These are phyloP conservation scores for Cordyceps tenuipes DNA, from an alignment of 2,329 filamentous ascomycete species.

Conservation along the genomic window DNA sequence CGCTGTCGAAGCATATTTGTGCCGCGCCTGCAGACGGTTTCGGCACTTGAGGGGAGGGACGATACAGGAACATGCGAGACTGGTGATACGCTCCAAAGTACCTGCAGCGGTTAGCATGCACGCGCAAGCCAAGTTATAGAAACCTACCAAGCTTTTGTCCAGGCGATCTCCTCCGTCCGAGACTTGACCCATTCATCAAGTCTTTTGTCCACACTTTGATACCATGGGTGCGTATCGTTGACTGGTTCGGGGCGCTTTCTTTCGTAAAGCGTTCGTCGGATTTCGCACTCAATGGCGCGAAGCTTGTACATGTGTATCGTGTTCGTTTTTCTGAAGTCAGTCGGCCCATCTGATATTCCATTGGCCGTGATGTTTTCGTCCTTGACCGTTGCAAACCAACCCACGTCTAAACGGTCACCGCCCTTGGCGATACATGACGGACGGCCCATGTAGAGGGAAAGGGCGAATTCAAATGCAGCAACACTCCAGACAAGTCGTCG, in stretches of 20 bases:
- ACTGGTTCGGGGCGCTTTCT: slow-evolving; percentile 69
- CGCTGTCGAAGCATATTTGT: slow-evolving; percentile 72
- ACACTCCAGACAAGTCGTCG: slow-evolving; percentile 83
- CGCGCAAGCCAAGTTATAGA: neutral
- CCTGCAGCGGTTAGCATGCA: slow-evolving; percentile 31
- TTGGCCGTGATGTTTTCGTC: slow-evolving; percentile 74
- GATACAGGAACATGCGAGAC: slow-evolving; percentile 79
- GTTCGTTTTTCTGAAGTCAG: slow-evolving; percentile 75
- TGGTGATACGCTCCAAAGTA: slow-evolving; percentile 68
- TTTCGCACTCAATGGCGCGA: slow-evolving; percentile 79
- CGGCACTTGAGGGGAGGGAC: slow-evolving; percentile 86
- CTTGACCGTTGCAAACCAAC: slow-evolving; percentile 73
- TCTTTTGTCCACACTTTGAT: slow-evolving; percentile 67
- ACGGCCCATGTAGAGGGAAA: slow-evolving; percentile 81
- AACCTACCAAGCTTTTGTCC: slow-evolving; percentile 73
- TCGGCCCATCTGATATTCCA: slow-evolving; percentile 64
- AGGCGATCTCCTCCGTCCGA: slow-evolving; percentile 60
- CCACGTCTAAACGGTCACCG: slow-evolving; percentile 75
- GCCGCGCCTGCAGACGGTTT: slow-evolving; percentile 75
- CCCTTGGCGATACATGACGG: slow-evolving; percentile 77
- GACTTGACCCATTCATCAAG: slow-evolving; percentile 68
- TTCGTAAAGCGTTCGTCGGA: slow-evolving; percentile 77
- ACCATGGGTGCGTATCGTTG: slow-evolving; percentile 81
- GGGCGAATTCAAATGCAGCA: slow-evolving; percentile 77
- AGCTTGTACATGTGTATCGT: slow-evolving; percentile 92